Conservation (phyloP, 2,329 filamentous ascomycete genomes). For the Trichoderma aggressivum region DNA sequence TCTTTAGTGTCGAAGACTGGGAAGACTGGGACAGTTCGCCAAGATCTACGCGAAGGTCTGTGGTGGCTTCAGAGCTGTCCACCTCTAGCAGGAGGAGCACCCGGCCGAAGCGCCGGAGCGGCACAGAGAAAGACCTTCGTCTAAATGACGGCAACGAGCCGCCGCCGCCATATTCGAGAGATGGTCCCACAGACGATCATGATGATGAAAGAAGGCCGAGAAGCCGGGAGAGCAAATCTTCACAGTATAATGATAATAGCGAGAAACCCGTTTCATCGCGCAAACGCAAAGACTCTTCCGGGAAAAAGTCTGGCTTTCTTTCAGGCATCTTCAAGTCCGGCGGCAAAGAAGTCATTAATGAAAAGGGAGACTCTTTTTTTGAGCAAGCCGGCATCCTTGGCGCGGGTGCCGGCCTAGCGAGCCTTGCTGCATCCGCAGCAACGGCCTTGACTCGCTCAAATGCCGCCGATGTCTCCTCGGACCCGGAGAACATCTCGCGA, state of each 20-base stretch:
- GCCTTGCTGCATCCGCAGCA: constrained; percentile 43
- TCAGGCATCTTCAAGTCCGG: constrained; percentile 48
- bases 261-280: constrained; percentile 40
- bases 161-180: constrained; percentile 27
- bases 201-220: constrained; percentile 34
- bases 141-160: constrained; percentile 36
- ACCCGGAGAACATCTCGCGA: constrained; percentile 35
- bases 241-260: constrained; percentile 42
- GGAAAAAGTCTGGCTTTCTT: constrained; percentile 43
- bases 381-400: constrained; percentile 67
- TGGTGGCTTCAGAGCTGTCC: constrained; percentile 38
- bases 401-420: constrained; percentile 64
- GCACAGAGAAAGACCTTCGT: constrained; percentile 35
- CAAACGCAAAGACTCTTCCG: constrained; percentile 36
- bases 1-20: constrained; percentile 16
- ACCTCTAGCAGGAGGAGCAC: constrained; percentile 39
- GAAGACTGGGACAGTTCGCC: constrained; percentile 15
- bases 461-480: constrained; percentile 44
- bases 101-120: constrained; percentile 39
- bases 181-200: constrained; percentile 42
- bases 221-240: constrained; percentile 27
- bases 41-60: constrained; percentile 20
- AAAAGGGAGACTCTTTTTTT: constrained; percentile 63
- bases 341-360: constrained; percentile 26
- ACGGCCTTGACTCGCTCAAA: constrained; percentile 41